Evolutionary conservation across 2,329 filamentous ascomycete species (phyloP).

Genomic region (Corinectria fuckeliana): DNA sequence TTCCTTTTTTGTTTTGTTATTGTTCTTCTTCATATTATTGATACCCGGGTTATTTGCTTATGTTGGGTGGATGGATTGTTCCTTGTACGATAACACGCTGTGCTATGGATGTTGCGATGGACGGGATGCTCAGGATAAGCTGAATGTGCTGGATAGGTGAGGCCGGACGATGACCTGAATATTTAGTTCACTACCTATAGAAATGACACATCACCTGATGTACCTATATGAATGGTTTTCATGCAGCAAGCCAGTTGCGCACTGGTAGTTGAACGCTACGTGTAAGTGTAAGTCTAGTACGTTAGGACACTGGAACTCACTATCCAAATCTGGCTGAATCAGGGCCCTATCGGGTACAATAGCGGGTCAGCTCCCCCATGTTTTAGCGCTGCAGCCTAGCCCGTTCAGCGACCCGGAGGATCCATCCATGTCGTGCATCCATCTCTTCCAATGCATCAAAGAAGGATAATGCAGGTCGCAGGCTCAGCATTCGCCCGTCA

Average conservation of each 20-base stretch:
- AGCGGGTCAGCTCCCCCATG: slow-evolving; percentile 11
- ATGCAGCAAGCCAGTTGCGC: neutral
- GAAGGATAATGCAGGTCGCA: neutral
- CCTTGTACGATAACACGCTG: slow-evolving; percentile 23
- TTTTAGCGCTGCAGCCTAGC: slow-evolving; percentile 32
- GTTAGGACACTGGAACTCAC: too few relatives aligned
- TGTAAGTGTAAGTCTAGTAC: too few relatives aligned
- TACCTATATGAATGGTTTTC: neutral
- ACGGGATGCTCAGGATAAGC: slow-evolving; percentile 8
- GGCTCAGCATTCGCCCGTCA: neutral
- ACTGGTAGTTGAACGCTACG: neutral
- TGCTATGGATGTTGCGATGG: neutral
- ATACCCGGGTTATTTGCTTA: slow-evolving; percentile 34
- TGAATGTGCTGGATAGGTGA: neutral
- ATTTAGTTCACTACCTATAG: neutral
- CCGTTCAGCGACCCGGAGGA: slow-evolving; percentile 15
- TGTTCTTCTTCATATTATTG: slow-evolving; percentile 33
- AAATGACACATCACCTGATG: slow-evolving; percentile 1
- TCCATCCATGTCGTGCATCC: neutral
- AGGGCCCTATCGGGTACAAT: neutral
- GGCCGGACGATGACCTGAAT: slow-evolving; percentile 4
- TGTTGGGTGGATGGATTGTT: slow-evolving; percentile 9
- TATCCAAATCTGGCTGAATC: neutral
- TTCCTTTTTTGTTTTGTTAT: slow-evolving; percentile 28
- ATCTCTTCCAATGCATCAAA: slow-evolving; percentile 1